These are phyloP conservation scores for Magnusiomyces ingens DNA, from an alignment of 1,139 yeast genomes.

Conservation along the genomic window DNA sequence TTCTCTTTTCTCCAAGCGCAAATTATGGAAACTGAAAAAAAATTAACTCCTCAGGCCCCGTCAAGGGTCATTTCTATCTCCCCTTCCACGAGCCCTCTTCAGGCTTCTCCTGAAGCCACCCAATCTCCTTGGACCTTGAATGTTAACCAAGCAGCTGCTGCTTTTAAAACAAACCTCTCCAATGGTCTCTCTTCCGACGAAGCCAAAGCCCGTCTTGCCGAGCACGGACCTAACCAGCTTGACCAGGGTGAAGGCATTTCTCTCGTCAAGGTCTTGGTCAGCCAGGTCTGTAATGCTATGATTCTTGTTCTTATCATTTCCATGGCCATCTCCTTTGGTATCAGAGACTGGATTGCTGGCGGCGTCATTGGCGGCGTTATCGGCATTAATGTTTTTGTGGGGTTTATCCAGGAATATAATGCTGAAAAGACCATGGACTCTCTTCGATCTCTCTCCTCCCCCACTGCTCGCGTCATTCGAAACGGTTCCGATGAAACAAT, in stretches of 20 bases:
- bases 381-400: constrained; percentile 58
- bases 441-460: constrained; percentile 59
- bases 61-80: too few species aligned
- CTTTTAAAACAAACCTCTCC: constrained; percentile 37
- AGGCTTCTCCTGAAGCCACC: not conserved
- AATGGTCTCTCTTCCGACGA: constrained; percentile 44
- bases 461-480: constrained; percentile 64
- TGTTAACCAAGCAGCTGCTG: constrained; percentile 14
- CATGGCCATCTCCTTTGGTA: constrained; percentile 68
- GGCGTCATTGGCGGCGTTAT: constrained; percentile 76
- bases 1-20: too few species aligned
- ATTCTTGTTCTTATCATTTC: constrained; percentile 66
- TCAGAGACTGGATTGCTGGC: constrained; percentile 75
- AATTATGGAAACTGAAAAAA: too few species aligned
- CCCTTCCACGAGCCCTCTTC: too few species aligned
- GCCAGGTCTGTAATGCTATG: constrained; percentile 77
- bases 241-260: constrained; percentile 59
- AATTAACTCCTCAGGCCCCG: too few species aligned
- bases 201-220: constrained; percentile 33
- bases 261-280: constrained; percentile 50
- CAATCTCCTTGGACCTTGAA: constrained; percentile 24
- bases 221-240: constrained; percentile 53
- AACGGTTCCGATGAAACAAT: constrained; percentile 54
- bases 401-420: constrained; percentile 61
- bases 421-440: constrained; percentile 83